Conservation (phyloP, 208 protist species). For the Trypanosoma boissoni region DNA sequence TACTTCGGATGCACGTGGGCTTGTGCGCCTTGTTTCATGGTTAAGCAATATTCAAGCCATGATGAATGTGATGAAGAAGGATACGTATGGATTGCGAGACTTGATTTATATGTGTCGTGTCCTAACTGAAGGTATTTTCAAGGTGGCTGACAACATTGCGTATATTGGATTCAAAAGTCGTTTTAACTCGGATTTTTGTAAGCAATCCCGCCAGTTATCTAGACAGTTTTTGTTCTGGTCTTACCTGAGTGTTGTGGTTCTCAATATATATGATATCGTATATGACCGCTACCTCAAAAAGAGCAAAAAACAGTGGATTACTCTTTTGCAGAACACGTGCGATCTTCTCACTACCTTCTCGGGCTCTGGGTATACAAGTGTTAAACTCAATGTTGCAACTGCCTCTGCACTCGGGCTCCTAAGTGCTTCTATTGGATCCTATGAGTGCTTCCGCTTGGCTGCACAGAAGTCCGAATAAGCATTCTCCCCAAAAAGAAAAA, state of each 20-base stretch:
- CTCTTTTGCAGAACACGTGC: slow-evolving; percentile 60
- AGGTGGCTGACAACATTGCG: slow-evolving; percentile 73
- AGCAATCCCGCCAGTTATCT: slow-evolving; percentile 35
- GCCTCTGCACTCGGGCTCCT: slow-evolving; percentile 51
- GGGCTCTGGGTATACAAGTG: background rate
- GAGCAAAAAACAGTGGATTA: slow-evolving; percentile 33
- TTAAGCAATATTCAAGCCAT: slow-evolving; percentile 66
- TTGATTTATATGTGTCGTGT: slow-evolving; percentile 62
- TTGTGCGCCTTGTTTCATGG: slow-evolving; percentile 72
- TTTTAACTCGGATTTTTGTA: slow-evolving; percentile 20
- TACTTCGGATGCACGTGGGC: slow-evolving; percentile 61
- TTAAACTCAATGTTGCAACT: slow-evolving; percentile 20
- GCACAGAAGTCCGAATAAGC: background rate
- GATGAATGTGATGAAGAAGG: slow-evolving; percentile 45
- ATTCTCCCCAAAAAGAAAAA: background rate
- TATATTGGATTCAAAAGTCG: slow-evolving; percentile 54
- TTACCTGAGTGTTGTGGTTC: slow-evolving; percentile 53
- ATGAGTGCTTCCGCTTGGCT: slow-evolving; percentile 8
- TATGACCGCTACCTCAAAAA: slow-evolving; percentile 32
- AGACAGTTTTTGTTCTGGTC: slow-evolving; percentile 62
- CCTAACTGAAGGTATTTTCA: slow-evolving; percentile 75
- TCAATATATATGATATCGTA: slow-evolving; percentile 61
- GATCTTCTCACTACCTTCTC: slow-evolving; percentile 57
- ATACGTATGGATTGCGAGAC: slow-evolving; percentile 40
- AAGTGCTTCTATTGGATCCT: slow-evolving; percentile 59